A percentile compares a stretch with the other conserved stretches of the same genome.
phyloP scores from a whole-genome alignment of 2,329 filamentous ascomycete genomes.

The Byssothecium circinans region DNA sequence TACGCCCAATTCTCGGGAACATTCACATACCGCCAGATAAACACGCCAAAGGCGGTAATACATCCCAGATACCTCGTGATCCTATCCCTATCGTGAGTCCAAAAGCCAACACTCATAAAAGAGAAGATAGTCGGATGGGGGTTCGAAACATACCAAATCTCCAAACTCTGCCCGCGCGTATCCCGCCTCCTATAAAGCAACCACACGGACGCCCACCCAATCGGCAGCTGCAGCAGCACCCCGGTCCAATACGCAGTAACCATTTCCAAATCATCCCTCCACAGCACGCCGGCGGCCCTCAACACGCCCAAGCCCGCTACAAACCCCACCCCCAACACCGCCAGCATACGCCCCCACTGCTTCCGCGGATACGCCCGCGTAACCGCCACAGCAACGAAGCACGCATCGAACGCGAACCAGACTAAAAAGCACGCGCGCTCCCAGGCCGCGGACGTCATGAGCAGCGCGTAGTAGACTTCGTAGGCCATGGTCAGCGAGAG shows the following conservation, averaged over 20 bases:
- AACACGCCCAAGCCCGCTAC: constrained; percentile 33
- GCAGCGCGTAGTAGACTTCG: constrained; percentile 45
- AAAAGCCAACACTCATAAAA: not conserved
- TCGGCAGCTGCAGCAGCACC: constrained; percentile 41
- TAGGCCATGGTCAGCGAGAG: constrained; percentile 42
- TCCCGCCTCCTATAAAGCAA: constrained; percentile 33
- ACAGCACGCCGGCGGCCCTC: constrained; percentile 28
- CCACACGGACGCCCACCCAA: constrained; percentile 41
- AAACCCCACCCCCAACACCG: constrained; percentile 29
- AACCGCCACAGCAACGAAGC: constrained; percentile 40
- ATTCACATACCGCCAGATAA: constrained; percentile 46
- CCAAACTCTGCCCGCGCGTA: constrained; percentile 44
- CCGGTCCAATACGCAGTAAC: constrained; percentile 47
- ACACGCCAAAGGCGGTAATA: constrained; percentile 43
- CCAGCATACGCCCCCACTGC: constrained; percentile 23
- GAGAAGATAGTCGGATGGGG: not conserved
- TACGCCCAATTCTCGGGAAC: constrained; percentile 45
- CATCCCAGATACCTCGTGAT: constrained; percentile 45
- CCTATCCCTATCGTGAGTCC: constrained; percentile 22
- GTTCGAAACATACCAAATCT: constrained; percentile 41
- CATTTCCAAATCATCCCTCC: constrained; percentile 45
- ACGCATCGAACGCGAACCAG: constrained; percentile 44
- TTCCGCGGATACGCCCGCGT: constrained; percentile 28
- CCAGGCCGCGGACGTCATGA: constrained; percentile 38
- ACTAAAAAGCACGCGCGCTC: constrained; percentile 42